Evolutionary conservation across 331 rosid species (phyloP).

Genomic region (Pyrus hybrid): DNA sequence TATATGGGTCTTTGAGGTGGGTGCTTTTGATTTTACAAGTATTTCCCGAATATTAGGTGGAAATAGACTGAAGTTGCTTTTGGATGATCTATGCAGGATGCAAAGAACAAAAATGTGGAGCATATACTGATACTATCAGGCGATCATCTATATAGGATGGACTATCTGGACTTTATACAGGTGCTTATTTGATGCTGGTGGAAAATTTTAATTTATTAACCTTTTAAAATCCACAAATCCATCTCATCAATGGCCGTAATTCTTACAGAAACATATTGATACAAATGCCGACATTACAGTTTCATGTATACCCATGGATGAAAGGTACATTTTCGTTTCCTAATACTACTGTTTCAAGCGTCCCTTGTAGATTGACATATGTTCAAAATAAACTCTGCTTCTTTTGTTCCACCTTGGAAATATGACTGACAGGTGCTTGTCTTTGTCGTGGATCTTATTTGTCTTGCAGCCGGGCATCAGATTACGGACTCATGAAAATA

Average conservation of each 20-base stretch:
- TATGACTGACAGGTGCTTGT: background rate
- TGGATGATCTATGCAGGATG: constrained; percentile 41
- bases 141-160: constrained; percentile 85
- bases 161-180: constrained; percentile 75
- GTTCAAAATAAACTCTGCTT: background rate
- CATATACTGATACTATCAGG: constrained; percentile 75
- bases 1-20: constrained; percentile 79
- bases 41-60: background rate
- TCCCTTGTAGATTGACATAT: background rate
- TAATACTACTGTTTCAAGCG: background rate
- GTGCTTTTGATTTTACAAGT: background rate
- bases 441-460: background rate
- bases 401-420: background rate
- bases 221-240: background rate
- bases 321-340: constrained; percentile 34
- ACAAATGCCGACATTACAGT: constrained; percentile 93
- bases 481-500: constrained; percentile 83
- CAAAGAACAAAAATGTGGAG: constrained; percentile 79
- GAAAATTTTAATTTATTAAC: background rate
- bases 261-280: constrained; percentile 76
- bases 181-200: constrained; percentile 18
- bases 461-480: constrained; percentile 81
- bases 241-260: constrained; percentile 6
- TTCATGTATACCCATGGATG: constrained; percentile 97
- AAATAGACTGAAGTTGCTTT: constrained; percentile 13